Percentiles rank a stretch among this genome's conserved stretches.
Conservation (phyloP, 257 asterid genomes). For the Petunia axillaris region DNA sequence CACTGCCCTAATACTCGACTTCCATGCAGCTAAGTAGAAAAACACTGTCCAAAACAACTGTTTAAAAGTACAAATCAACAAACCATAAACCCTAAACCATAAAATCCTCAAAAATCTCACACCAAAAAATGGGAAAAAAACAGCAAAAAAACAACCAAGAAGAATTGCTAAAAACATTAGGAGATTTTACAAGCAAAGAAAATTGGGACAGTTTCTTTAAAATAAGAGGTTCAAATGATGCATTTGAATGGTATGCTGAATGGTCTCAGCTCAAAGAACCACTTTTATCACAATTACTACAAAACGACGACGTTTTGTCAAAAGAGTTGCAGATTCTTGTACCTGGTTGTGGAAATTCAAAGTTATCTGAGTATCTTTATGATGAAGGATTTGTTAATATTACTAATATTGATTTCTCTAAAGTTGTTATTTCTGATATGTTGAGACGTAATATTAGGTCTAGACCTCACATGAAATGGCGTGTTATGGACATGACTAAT, state of each 20-base stretch:
- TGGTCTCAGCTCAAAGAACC: slow-evolving; percentile 67
- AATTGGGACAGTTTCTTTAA: slow-evolving; percentile 92
- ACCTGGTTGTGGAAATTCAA: slow-evolving; percentile 98
- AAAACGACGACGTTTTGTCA: slow-evolving; percentile 17
- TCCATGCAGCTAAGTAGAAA: too few relatives aligned
- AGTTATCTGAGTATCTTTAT: slow-evolving; percentile 79
- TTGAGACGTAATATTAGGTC: slow-evolving; percentile 68
- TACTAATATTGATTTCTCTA: slow-evolving; percentile 88
- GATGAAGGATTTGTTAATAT: slow-evolving; percentile 70
- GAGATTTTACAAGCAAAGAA: slow-evolving; percentile 81
- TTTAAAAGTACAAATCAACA: not conserved
- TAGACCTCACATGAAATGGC: slow-evolving; percentile 93
- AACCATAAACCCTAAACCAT: slow-evolving; percentile 12
- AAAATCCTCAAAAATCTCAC: not conserved
- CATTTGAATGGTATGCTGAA: slow-evolving; percentile 96
- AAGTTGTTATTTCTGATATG: slow-evolving; percentile 85
- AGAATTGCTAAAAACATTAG: slow-evolving; percentile 68
- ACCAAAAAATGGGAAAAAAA: slow-evolving; percentile 46
- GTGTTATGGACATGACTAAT: slow-evolving; percentile 90
- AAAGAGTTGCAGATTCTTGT: slow-evolving; percentile 57
- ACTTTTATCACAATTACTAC: slow-evolving; percentile 40
- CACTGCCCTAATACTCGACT: too few relatives aligned
- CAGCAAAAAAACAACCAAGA: slow-evolving; percentile 50
- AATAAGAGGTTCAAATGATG: slow-evolving; percentile 69
- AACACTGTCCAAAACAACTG: not conserved